These are phyloP conservation scores for Amborella trichopoda DNA, from an alignment of 164 flowering plant genomes.

Conservation along the genomic window DNA sequence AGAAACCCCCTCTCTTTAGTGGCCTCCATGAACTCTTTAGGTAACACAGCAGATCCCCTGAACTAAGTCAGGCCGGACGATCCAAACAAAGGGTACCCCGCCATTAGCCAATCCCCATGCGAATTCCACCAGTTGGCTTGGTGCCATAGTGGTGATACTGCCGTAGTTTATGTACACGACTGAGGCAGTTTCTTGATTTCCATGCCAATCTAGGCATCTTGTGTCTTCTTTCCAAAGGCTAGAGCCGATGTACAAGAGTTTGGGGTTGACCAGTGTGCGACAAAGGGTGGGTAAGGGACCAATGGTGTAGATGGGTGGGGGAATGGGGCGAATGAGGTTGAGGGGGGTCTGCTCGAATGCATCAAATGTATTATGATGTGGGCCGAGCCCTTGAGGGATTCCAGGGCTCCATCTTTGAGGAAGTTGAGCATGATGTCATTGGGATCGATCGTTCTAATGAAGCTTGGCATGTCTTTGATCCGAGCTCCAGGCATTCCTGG, in stretches of 20 bases:
- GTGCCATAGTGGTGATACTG: slow-evolving; percentile 20
- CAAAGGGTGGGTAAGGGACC: slow-evolving; percentile 17
- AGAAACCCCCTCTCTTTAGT: slow-evolving; percentile 6
- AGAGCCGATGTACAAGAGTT: neutral
- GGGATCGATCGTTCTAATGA: slow-evolving; percentile 1
- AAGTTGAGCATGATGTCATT: slow-evolving; percentile 8
- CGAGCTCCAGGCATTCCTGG: slow-evolving; percentile 3
- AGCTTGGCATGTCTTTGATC: slow-evolving; percentile 5
- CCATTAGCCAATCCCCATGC: slow-evolving; percentile 39
- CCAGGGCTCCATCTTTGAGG: neutral
- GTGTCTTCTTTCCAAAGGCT: slow-evolving; percentile 28
- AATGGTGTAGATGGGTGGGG: slow-evolving; percentile 8
- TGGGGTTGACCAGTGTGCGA: neutral
- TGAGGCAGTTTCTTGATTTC: slow-evolving; percentile 11
- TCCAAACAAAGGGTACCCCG: slow-evolving; percentile 30
- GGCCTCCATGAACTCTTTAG: slow-evolving; percentile 4
- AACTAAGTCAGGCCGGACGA: slow-evolving; percentile 39
- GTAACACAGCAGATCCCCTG: slow-evolving; percentile 16
- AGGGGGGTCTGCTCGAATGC: slow-evolving; percentile 11
- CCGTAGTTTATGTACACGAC: slow-evolving; percentile 33
- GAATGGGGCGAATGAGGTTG: slow-evolving; percentile 1
- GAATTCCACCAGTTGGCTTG: slow-evolving; percentile 21
- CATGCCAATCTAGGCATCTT: slow-evolving; percentile 23
- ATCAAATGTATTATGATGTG: slow-evolving; percentile 15
- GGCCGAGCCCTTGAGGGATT: slow-evolving; percentile 5